These are phyloP conservation scores for Wickerhamomyces sydowiorum DNA, from an alignment of 805 yeast species.

Conservation along the genomic window DNA sequence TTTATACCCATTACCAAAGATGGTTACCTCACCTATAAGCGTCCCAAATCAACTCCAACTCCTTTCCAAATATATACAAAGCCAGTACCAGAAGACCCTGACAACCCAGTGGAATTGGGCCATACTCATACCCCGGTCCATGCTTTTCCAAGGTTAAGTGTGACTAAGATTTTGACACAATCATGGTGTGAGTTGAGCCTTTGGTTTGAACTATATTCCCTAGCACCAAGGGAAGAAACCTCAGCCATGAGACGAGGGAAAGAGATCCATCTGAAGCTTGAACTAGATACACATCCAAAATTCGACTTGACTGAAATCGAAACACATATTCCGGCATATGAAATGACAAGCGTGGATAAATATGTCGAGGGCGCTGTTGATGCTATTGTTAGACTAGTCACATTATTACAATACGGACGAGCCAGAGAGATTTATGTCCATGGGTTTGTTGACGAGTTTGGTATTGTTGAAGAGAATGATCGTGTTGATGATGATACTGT, in stretches of 20 bases:
- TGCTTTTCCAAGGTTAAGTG: slow-evolving; percentile 39
- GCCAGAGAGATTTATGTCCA: slow-evolving; percentile 57
- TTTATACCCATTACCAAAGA: neutral
- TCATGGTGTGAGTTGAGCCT: slow-evolving; percentile 66
- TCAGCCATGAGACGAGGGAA: slow-evolving; percentile 42
- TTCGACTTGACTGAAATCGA: slow-evolving; percentile 3
- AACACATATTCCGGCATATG: slow-evolving; percentile 1
- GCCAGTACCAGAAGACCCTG: neutral
- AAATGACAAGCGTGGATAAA: slow-evolving; percentile 16
- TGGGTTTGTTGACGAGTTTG: slow-evolving; percentile 17
- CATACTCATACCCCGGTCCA: slow-evolving; percentile 1
- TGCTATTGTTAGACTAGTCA: slow-evolving; percentile 34
- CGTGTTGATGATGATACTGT: slow-evolving; percentile 25
- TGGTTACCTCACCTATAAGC: slow-evolving; percentile 2
- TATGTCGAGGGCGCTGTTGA: slow-evolving; percentile 34
- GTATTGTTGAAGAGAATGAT: slow-evolving; percentile 1
- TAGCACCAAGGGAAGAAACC: slow-evolving; percentile 29
- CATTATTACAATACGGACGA: slow-evolving; percentile 39
- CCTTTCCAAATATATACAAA: slow-evolving; percentile 15
- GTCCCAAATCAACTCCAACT: slow-evolving; percentile 5
- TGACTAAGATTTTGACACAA: slow-evolving; percentile 52
- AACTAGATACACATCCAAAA: slow-evolving; percentile 37
- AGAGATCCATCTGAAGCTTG: slow-evolving; percentile 41
- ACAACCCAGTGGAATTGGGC: neutral
- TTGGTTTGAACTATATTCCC: slow-evolving; percentile 47